A percentile compares a stretch with the other conserved stretches of the same genome.
Evolutionary conservation across 345 rosid genomes (phyloP).

Genomic region (Excoecaria agallocha): DNA sequence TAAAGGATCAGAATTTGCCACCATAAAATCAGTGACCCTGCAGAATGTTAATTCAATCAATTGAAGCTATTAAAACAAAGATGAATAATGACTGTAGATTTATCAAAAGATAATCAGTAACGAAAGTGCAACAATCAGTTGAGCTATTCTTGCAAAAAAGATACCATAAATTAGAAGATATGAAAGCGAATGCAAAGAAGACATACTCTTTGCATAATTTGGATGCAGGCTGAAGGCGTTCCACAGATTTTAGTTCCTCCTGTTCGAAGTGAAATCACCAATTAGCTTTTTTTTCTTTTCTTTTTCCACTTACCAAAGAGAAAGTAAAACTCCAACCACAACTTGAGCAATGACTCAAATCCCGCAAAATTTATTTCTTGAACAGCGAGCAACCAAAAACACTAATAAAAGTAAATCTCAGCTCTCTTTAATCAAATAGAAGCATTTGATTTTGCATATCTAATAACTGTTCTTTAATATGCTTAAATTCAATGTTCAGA

Average conservation of each 20-base stretch:
- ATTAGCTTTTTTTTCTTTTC: neutral
- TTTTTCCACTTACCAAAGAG: neutral
- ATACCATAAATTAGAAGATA: slow-evolving; percentile 5
- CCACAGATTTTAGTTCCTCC: slow-evolving; percentile 66
- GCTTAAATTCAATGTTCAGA: neutral
- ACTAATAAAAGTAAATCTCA: neutral
- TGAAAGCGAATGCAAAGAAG: slow-evolving; percentile 2
- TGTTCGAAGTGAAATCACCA: slow-evolving; percentile 29
- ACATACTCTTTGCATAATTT: slow-evolving; percentile 87
- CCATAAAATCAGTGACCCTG: slow-evolving; percentile 58
- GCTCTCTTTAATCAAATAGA: neutral
- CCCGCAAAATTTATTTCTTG: neutral
- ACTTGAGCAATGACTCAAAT: neutral
- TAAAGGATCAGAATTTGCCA: slow-evolving; percentile 66
- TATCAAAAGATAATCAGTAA: neutral
- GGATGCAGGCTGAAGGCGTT: slow-evolving; percentile 66
- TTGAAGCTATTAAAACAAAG: neutral
- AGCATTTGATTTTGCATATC: neutral
- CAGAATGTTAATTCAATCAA: slow-evolving; percentile 14
- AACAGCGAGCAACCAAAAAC: neutral
- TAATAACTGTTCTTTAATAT: neutral
- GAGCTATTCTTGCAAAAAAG: neutral
- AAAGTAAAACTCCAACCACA: neutral
- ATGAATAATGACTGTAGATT: neutral
- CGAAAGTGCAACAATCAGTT: neutral